Evolutionary conservation across 225 moss, liverwort and hornwort genomes (phyloP), one percentile per base, ranked within the genome.

Genomic region (Antitrichia curtipendula): DNA sequence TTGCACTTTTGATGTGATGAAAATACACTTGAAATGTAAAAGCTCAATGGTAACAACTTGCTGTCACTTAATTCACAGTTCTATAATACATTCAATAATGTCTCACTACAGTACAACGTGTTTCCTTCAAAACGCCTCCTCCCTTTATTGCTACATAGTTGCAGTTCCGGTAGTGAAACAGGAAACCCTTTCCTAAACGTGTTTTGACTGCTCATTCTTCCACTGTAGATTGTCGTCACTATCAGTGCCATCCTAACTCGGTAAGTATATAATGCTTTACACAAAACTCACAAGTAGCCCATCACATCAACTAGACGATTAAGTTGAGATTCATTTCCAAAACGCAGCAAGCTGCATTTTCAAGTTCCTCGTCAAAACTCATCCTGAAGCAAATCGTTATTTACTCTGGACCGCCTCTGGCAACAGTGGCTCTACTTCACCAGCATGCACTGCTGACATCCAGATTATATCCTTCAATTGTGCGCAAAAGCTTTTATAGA

Each of bases 401-500:
- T 60, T 52, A 59, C 78, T 86, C 81, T 90, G 38, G 38, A 85
- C 54, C 15, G 59, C 70, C 82, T 89, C 81, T 86, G 86, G 75
- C 40, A 85, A 82, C 88, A 92, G 83, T 88, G 89, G 43, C 36
- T 88, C 84, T 52, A 83, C 65, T 60, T 86, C 91, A 52, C 82
- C 90, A 59, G 91, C 91, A 85, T 95, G 94, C 61, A 90, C 92
- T 88, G 93, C 93, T 82, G 98, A 96, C 91, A 89, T 96, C 97
- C 95, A 99, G 80, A 95, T 96, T 61, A 99, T 94, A 72, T 96
- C 96, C 87, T 91, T 94, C 87, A 99, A 87, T 23, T 94, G 90
- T 43, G 90, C 82, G 87, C 97, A 99, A 74, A 99, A 96, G 90
- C 69, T 88, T 91, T 99, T 99, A 86, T 96, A 99, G 85, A 97